Conservation (phyloP, 2,329 filamentous ascomycete genomes). For the Pseudohalonectria lignicola region DNA sequence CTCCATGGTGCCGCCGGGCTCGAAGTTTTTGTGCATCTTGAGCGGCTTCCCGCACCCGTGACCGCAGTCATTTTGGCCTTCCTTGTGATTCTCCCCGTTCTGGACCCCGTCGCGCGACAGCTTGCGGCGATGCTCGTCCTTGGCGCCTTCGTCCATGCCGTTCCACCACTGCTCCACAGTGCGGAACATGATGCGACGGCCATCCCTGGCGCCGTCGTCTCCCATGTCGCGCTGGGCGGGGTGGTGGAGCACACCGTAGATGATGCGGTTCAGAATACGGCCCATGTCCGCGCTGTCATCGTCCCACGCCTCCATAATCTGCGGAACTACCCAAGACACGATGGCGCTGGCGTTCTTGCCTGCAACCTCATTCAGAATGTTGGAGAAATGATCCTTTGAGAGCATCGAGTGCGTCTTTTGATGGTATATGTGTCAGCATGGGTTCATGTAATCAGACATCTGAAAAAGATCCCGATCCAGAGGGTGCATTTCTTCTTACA, state of each 20-base stretch:
- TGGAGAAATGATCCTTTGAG: conserved; percentile 91
- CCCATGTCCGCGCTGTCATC: conserved; percentile 60
- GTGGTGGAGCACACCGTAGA: conserved; percentile 77
- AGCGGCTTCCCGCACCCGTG: conserved; percentile 75
- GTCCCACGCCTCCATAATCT: conserved; percentile 82
- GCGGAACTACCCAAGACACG: conserved; percentile 77
- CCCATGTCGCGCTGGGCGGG: conserved; percentile 66
- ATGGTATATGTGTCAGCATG: too few relatives aligned
- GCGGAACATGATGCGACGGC: conserved; percentile 67
- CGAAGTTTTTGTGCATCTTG: conserved; percentile 59
- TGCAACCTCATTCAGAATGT: conserved; percentile 78
- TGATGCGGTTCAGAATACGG: conserved; percentile 62
- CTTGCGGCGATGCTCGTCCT: conserved; percentile 59
- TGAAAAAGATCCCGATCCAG: too few relatives aligned
- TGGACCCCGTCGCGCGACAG: conserved; percentile 70
- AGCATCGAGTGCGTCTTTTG: conserved; percentile 97
- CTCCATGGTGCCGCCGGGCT: conserved; percentile 32
- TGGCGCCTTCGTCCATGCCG: conserved; percentile 48
- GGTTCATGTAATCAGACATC: too few relatives aligned
- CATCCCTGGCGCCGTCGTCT: conserved; percentile 59
- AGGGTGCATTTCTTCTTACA: too few relatives aligned
- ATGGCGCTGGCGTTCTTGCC: conserved; percentile 72
- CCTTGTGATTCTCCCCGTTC: conserved; percentile 73
- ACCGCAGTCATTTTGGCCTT: conserved; percentile 71
- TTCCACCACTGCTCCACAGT: conserved; percentile 78